phyloP scores from a whole-genome alignment of 768 basidiomycete species.

The Hortiboletus campestris region DNA sequence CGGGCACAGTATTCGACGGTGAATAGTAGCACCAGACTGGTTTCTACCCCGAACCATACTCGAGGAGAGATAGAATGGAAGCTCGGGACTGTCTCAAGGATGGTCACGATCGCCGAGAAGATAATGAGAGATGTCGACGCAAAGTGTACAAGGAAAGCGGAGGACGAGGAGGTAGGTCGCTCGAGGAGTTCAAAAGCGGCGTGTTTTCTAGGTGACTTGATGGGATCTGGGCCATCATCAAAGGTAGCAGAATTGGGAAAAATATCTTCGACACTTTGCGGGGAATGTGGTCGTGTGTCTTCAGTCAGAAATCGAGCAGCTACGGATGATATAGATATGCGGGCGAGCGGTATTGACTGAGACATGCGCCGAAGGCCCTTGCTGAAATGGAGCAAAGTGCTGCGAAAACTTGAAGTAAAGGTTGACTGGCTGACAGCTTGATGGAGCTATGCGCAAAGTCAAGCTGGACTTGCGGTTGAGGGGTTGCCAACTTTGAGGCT shows the following conservation, averaged over 20 bases:
- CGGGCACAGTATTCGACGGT: constrained; percentile 81
- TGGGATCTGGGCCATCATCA: constrained; percentile 31
- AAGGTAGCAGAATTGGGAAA: constrained; percentile 38
- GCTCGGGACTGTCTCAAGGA: constrained; percentile 76
- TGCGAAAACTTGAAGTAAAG: neutral
- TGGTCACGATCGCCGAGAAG: constrained; percentile 70
- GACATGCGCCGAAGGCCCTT: constrained; percentile 20
- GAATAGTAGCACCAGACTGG: constrained; percentile 78
- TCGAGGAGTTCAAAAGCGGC: constrained; percentile 72
- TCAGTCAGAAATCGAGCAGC: constrained; percentile 44
- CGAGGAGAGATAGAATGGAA: constrained; percentile 67
- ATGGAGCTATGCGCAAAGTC: no score
- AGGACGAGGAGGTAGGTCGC: constrained; percentile 69
- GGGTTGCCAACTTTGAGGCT: no score
- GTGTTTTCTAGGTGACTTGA: constrained; percentile 54
- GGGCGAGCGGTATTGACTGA: constrained; percentile 30
- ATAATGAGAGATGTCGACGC: constrained; percentile 70
- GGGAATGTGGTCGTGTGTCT: constrained; percentile 33
- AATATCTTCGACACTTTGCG: constrained; percentile 37
- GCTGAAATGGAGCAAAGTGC: neutral
- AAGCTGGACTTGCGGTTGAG: neutral
- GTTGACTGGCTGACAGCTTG: neutral
- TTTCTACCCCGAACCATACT: constrained; percentile 87
- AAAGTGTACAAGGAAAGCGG: constrained; percentile 77
- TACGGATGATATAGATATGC: constrained; percentile 23